phyloP scores from a whole-genome alignment of 2,329 filamentous ascomycete species.

The Fusarium sp. region DNA sequence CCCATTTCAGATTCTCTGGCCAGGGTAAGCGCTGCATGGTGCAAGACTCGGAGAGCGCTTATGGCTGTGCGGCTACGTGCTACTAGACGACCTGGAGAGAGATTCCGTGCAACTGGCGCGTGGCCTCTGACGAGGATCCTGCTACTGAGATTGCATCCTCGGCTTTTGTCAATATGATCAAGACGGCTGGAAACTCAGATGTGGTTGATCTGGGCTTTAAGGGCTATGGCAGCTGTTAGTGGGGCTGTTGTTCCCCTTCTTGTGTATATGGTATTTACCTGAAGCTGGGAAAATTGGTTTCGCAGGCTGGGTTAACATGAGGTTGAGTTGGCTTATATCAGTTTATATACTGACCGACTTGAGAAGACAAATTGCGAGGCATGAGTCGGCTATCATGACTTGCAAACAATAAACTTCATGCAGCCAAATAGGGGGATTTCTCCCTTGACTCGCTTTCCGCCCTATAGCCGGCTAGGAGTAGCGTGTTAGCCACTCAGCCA shows the following conservation, averaged over 20 bases:
- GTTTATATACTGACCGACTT: rapidly evolving
- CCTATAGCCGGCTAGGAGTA: not conserved
- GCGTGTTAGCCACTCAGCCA: not conserved
- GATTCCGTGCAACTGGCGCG: not conserved
- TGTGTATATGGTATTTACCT: rapidly evolving
- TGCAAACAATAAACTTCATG: not conserved
- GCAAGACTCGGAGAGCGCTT: not conserved
- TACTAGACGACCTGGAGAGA: not conserved
- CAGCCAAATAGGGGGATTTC: not conserved
- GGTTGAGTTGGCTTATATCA: rapidly evolving
- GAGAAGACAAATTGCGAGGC: not conserved
- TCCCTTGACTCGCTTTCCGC: not conserved
- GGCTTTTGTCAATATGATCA: not conserved
- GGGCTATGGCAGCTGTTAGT: not conserved
- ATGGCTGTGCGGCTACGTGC: not conserved
- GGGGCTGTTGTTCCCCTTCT: rapidly evolving
- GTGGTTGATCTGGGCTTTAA: rapidly evolving
- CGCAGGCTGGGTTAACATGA: not conserved
- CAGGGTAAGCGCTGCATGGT: not conserved
- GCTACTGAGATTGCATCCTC: not conserved
- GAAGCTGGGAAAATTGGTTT: rapidly evolving
- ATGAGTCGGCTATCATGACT: not conserved
- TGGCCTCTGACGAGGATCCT: not conserved
- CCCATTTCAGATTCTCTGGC: not conserved
- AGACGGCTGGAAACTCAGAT: not conserved